A percentile compares a stretch with the other conserved stretches of the same genome.
These are phyloP conservation scores for Penicillium sp. DNA, from an alignment of 2,329 filamentous ascomycete genomes.

Conservation along the genomic window DNA sequence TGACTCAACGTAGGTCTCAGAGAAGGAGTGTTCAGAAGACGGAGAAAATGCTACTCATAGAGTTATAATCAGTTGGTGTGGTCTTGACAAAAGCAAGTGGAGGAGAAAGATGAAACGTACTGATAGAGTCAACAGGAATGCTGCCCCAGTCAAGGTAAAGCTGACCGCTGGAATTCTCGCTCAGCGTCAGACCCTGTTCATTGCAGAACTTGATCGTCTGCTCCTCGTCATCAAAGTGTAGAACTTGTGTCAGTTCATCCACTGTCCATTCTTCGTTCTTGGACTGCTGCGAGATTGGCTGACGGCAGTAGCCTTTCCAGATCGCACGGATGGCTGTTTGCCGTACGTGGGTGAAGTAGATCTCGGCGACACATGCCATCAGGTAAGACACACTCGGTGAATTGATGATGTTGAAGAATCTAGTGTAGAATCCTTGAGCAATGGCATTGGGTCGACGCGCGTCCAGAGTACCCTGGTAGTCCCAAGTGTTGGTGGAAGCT, in stretches of 20 bases:
- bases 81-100: background rate
- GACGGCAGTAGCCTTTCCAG: conserved; percentile 50
- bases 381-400: conserved; percentile 56
- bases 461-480: conserved; percentile 49
- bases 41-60: conserved; percentile 35
- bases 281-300: conserved; percentile 44
- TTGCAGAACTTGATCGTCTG: conserved; percentile 53
- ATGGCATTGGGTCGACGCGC: conserved; percentile 48
- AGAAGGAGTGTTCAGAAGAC: conserved; percentile 51
- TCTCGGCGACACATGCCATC: conserved; percentile 60
- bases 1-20: conserved; percentile 51
- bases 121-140: conserved; percentile 45
- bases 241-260: conserved; percentile 46
- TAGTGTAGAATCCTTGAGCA: conserved; percentile 54
- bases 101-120: conserved; percentile 22
- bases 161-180: conserved; percentile 42
- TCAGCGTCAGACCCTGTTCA: conserved; percentile 50
- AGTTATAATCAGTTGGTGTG: background rate
- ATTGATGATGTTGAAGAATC: conserved; percentile 54
- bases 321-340: conserved; percentile 53
- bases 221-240: conserved; percentile 53
- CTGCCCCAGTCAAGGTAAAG: conserved; percentile 50
- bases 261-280: conserved; percentile 55
- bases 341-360: conserved; percentile 57
- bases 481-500: conserved; percentile 51